phyloP scores from a whole-genome alignment of 352 stramenopile species.

The Phytophthora quininea region DNA sequence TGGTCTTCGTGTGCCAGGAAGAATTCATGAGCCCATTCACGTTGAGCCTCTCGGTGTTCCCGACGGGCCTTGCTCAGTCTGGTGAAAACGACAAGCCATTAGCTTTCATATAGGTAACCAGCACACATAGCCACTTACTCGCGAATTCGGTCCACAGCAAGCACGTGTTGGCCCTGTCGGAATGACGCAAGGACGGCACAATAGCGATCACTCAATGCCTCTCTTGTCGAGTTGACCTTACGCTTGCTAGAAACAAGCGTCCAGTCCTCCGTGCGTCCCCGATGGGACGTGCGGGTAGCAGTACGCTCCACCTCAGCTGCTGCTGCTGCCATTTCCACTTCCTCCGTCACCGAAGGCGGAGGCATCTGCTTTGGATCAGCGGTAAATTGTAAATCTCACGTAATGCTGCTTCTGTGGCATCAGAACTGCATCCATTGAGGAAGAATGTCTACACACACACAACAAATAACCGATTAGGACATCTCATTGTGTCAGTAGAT shows the following conservation, averaged over 20 bases:
- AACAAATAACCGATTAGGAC: background rate
- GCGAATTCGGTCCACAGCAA: slow-evolving; percentile 58
- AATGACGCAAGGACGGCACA: slow-evolving; percentile 64
- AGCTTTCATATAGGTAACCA: background rate
- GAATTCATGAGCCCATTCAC: slow-evolving; percentile 66
- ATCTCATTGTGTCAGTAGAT: background rate
- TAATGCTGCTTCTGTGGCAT: slow-evolving; percentile 66
- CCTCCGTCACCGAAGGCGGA: slow-evolving; percentile 18
- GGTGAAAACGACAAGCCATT: slow-evolving; percentile 5
- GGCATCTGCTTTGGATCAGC: slow-evolving; percentile 25
- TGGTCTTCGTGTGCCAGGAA: slow-evolving; percentile 55
- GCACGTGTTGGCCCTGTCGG: slow-evolving; percentile 53
- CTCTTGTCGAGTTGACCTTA: slow-evolving; percentile 59
- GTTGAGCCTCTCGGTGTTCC: slow-evolving; percentile 65
- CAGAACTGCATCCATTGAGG: slow-evolving; percentile 67
- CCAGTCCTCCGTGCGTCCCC: slow-evolving; percentile 27
- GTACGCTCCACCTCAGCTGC: slow-evolving; percentile 25
- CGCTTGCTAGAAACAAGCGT: slow-evolving; percentile 58
- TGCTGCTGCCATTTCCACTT: slow-evolving; percentile 30
- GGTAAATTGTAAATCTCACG: slow-evolving; percentile 69
- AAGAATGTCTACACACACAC: slow-evolving; percentile 61
- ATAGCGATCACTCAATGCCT: slow-evolving; percentile 66
- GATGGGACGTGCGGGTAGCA: slow-evolving; percentile 5
- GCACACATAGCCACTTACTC: slow-evolving; percentile 47
- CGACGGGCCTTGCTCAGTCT: slow-evolving; percentile 58